Percentiles rank a stretch among this genome's conserved stretches.
phyloP scores from a whole-genome alignment of 164 flowering plant genomes.

The Stephania yunnanensis region DNA sequence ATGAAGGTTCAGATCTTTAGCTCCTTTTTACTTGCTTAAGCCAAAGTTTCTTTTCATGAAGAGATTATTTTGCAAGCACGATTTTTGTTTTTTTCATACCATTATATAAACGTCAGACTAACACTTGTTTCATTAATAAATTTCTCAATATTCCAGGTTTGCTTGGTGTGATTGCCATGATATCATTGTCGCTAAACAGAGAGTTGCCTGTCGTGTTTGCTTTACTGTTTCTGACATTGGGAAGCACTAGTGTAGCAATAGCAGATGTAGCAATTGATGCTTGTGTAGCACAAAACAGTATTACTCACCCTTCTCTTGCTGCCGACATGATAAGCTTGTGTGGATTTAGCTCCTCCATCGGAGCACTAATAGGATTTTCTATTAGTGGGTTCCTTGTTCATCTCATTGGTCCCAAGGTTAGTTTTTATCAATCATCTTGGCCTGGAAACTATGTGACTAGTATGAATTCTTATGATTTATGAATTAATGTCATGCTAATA shows the following conservation, averaged over 20 bases:
- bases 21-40: neutral
- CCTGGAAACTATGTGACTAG: neutral
- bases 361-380: conserved; percentile 71
- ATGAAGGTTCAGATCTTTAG: neutral
- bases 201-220: conserved; percentile 65
- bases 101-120: neutral
- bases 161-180: conserved; percentile 63
- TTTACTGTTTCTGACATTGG: conserved; percentile 57
- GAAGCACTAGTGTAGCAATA: conserved; percentile 86
- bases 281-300: conserved; percentile 90
- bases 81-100: neutral
- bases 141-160: conserved; percentile 43
- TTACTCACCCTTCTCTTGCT: conserved; percentile 60
- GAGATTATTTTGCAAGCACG: neutral
- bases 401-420: conserved; percentile 78
- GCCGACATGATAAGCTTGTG: conserved; percentile 95
- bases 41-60: neutral
- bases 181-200: conserved; percentile 50
- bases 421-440: conserved; percentile 10
- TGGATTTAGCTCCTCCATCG: conserved; percentile 65
- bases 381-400: conserved; percentile 85
- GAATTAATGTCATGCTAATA: neutral
- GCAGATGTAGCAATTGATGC: conserved; percentile 98
- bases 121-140: neutral
- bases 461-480: neutral